Evolutionary conservation across 2,329 filamentous ascomycete species (phyloP).

Genomic region (Sarocladium kiliense): DNA sequence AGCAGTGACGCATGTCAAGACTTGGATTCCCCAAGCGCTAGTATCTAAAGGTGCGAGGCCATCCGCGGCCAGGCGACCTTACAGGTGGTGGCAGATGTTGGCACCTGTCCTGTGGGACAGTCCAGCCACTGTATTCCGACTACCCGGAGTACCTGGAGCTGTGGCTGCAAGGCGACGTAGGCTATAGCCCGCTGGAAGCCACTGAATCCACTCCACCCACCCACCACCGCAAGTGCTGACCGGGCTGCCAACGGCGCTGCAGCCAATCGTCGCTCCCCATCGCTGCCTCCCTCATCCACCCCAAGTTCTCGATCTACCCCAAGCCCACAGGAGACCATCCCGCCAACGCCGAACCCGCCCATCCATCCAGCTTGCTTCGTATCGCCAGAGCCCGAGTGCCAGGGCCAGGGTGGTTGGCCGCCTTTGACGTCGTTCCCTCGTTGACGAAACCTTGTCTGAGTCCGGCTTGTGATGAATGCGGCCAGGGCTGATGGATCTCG

Average conservation of each 20-base stretch:
- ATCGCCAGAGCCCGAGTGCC: neutral
- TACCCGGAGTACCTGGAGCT: slow-evolving; percentile 3
- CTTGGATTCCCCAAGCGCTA: no score
- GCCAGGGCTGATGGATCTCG: neutral
- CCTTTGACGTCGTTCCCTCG: slow-evolving; percentile 2
- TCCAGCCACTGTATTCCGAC: no score
- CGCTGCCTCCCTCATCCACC: neutral
- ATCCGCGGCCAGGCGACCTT: no score
- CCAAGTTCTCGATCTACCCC: neutral
- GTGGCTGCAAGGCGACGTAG: neutral
- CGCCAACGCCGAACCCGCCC: neutral
- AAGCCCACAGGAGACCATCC: neutral
- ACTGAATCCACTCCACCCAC: neutral
- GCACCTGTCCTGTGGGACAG: no score
- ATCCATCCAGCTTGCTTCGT: slow-evolving; percentile 9
- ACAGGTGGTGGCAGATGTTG: neutral
- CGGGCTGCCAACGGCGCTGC: neutral
- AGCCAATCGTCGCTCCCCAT: slow-evolving; percentile 2
- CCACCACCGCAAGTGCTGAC: neutral
- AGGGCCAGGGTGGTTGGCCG: neutral
- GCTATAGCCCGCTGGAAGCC: no score
- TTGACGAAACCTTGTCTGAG: slow-evolving; percentile 4
- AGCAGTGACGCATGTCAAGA: neutral
- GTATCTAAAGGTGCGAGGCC: no score
- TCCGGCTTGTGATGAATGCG: neutral